Conservation (phyloP, 2,329 filamentous ascomycete species). For the Colletotrichum siamense region DNA sequence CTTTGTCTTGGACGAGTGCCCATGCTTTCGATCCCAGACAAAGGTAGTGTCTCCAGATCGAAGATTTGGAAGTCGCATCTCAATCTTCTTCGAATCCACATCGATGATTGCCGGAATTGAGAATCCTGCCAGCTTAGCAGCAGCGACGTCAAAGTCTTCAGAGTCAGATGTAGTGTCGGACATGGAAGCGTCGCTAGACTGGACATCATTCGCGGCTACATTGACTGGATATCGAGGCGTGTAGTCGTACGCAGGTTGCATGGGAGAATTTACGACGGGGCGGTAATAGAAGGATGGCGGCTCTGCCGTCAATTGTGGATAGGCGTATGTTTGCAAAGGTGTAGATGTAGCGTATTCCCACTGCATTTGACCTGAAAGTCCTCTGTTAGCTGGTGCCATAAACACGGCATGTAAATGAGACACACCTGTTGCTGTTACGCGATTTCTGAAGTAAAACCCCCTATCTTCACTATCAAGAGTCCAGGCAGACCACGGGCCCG, state of each 20-base stretch:
- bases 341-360: not conserved
- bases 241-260: not conserved
- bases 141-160: not conserved
- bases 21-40: not conserved
- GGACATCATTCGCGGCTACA: not conserved
- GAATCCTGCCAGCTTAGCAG: not conserved
- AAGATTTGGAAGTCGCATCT: not conserved
- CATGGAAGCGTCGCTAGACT: not conserved
- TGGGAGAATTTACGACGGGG: not conserved
- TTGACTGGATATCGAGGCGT: not conserved
- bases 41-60: not conserved
- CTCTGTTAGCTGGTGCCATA: not conserved
- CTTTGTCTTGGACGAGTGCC: not conserved
- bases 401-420: fast-evolving
- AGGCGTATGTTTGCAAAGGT: not conserved
- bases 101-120: slow-evolving; percentile 7
- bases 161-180: not conserved
- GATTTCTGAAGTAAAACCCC: slow-evolving; percentile 3
- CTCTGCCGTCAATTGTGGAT: not conserved
- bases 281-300: not conserved
- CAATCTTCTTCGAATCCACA: slow-evolving; percentile 1
- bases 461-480: not conserved
- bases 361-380: not conserved
- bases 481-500: not conserved
- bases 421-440: not conserved